Evolutionary conservation across 495 filamentous ascomycete genomes (phyloP), one percentile per base, ranked within the genome.

Genomic region (Penicillium egyptiacum): DNA sequence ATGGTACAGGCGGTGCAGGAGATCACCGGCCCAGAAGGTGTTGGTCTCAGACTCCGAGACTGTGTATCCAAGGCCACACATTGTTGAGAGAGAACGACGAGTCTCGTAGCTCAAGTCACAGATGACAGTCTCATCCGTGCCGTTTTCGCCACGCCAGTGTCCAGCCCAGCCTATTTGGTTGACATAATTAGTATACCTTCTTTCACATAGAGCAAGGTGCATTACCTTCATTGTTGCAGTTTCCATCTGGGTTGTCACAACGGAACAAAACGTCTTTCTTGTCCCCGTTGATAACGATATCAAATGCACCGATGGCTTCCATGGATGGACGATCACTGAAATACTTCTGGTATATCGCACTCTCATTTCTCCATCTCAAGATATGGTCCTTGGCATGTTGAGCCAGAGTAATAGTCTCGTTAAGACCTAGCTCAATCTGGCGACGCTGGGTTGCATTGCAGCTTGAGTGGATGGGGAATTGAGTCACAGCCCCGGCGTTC

Each of bases 121-220:
- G 63, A 87, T 85, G 40, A 85, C 84, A 26, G 84, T 86, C 62
- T 86, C 81, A 8, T 73, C 65, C 5, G 82, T 83, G 8, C 75
- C 80, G 56, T 84, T 85, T 28, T 62, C 55, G 56, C 82, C 82
- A 30, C 84, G 78, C 79, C 78, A 84, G 72, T 86, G 83, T 50
- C 83, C 83, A 31, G 68, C 83, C 73, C 75, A 85, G 46, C 73
- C 79, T 81, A 42, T 63, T 28, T 14, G 25, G 22, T 46, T 53
- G 23, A 35, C 37, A 57, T 42, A 33, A 31, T 58, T 30, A 58
- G 30, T 30, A 23, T 44, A 2, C 10, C 0, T 5, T 41, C 10
- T 37, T 8, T 14, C 19, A 20, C 28, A 17, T 25, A 37, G 11
- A 8, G 6, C 26, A 19, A 19, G 12, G 51, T 50, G 16, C 6